phyloP scores from a whole-genome alignment of 345 rosid genomes.

The Psidium friedrichsthalianum region DNA sequence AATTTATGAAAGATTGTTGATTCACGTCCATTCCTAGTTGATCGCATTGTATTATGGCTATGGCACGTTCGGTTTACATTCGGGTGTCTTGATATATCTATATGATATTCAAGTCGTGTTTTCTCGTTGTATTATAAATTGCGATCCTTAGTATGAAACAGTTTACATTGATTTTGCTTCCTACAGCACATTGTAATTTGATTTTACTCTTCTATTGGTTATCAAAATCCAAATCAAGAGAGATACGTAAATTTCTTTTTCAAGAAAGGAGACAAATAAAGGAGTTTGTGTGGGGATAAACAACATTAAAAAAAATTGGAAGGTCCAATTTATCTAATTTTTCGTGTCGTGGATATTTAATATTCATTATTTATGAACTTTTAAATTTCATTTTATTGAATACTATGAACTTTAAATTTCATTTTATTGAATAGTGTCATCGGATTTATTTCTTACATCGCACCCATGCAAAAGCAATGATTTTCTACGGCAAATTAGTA shows the following conservation, averaged over 20 bases:
- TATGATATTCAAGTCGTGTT: background rate
- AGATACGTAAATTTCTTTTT: background rate
- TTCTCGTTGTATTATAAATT: background rate
- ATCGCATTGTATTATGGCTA: background rate
- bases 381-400: too few species aligned
- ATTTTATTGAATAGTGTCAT: too few species aligned
- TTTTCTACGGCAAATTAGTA: too few species aligned
- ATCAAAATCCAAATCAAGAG: background rate
- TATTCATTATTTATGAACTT: too few species aligned
- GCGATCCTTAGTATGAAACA: background rate
- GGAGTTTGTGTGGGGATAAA: too few species aligned
- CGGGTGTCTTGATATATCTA: background rate
- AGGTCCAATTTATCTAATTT: too few species aligned
- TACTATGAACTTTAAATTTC: too few species aligned
- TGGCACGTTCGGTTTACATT: background rate
- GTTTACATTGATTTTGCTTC: background rate
- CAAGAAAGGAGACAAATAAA: too few species aligned
- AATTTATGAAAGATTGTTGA: background rate
- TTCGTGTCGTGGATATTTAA: too few species aligned
- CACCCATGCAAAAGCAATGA: too few species aligned
- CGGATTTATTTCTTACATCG: too few species aligned
- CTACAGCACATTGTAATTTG: background rate
- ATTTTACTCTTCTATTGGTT: background rate
- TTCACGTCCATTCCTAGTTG: background rate
- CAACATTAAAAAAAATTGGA: too few species aligned